Evolutionary conservation across 2,329 filamentous ascomycete species (phyloP).

Genomic region (Penicillium concentricum): DNA sequence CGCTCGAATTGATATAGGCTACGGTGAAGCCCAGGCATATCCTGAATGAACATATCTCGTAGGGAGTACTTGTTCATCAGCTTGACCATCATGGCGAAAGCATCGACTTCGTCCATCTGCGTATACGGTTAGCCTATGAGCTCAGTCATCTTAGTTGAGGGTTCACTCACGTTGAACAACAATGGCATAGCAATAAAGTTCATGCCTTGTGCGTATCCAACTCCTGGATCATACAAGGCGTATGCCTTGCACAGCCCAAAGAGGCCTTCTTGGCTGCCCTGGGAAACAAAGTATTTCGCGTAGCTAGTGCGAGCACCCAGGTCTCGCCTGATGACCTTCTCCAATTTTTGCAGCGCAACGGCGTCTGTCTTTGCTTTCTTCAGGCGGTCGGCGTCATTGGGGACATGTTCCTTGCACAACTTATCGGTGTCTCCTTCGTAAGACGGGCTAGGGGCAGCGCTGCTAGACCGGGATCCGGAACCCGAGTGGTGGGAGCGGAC

Average conservation of each 20-base stretch:
- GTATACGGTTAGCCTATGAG: conserved; percentile 7
- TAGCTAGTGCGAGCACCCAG: conserved; percentile 91
- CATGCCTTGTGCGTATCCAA: conserved; percentile 98
- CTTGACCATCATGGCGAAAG: conserved; percentile 87
- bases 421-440: conserved; percentile 63
- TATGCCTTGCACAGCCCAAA: conserved; percentile 98
- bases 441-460: conserved; percentile 55
- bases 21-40: conserved; percentile 94
- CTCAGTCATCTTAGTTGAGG: neutral
- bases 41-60: conserved; percentile 87
- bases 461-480: conserved; percentile 56
- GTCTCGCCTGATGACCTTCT: conserved; percentile 88
- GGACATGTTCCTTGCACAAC: conserved; percentile 64
- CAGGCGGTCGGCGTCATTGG: conserved; percentile 65
- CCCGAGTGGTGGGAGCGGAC: conserved; percentile 74
- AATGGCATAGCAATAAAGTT: conserved; percentile 98
- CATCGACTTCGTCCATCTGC: conserved; percentile 94
- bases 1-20: conserved; percentile 94
- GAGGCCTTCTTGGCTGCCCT: conserved; percentile 86
- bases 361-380: conserved; percentile 78
- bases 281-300: conserved; percentile 89
- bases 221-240: conserved; percentile 87
- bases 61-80: conserved; percentile 96
- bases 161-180: conserved; percentile 74
- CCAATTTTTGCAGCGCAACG: conserved; percentile 72